Base-by-base conservation (phyloP, 768 basidiomycete genomes). In the Pleurotus pulmonarius region DNA sequence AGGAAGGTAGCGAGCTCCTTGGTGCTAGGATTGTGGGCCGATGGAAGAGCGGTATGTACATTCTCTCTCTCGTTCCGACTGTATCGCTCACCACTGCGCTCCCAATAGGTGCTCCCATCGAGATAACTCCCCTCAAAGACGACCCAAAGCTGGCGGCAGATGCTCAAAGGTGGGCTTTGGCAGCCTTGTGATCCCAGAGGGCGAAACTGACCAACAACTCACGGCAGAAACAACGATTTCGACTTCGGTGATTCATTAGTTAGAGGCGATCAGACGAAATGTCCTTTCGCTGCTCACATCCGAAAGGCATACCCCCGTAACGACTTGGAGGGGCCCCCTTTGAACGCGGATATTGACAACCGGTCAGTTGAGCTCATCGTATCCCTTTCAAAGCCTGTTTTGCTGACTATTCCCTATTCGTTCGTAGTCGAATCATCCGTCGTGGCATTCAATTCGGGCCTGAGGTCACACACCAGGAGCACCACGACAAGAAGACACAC, bases 11-110 rank as follows among this genome's bases (percentile, higher is more conserved):
- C 41, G 79, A 76, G 16, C 70, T 82, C n/a, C 69, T 78, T 15
- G 81, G 80, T 40, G 81, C 81, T 15, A 72, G 81, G 52, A 68
- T 83, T 58, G 70, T 82, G 20, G 82, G 82, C 11, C 70, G 82
- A 16, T 83, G 80, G 81, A 81, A 79, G 73, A 80, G 78, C 47
- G 78, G 79, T 77, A 62, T 41, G 73, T 62, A 29, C 16, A 20
- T 46, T 38, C 29, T 40, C 15, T 13, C 43, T 3, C 11, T 34
- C 11, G 8, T 34, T 34, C 11, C 29, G 29, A 11, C 29, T 34
- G 1, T 11, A 34, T 11, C 9, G 11, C 29, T 34, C 11, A 34
- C 29, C 8, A 34, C 8, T 8, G 29, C 1, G 29, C 9, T 8
- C 29, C 4, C 9, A 34, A 34, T 20, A 75, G 75, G 76, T 59